These are phyloP conservation scores for Chaetomiaceae sp. DNA, from an alignment of 2,329 filamentous ascomycete species.

Conservation along the genomic window DNA sequence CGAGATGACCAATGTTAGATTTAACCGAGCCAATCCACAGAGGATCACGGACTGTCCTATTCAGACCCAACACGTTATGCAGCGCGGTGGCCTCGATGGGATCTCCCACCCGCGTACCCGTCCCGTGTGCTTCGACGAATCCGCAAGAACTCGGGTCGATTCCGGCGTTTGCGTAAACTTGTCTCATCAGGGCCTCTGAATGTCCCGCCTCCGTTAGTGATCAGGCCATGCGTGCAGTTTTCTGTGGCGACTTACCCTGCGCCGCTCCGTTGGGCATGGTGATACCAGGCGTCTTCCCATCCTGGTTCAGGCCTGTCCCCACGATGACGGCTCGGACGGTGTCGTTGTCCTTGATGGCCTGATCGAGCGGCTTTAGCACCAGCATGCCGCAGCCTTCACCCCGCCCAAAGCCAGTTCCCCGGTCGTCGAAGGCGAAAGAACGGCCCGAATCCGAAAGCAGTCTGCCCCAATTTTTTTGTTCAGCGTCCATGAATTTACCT, in stretches of 20 bases:
- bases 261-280: constrained; percentile 48
- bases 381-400: constrained; percentile 54
- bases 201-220: constrained; percentile 9
- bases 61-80: constrained; percentile 36
- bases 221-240: neutral
- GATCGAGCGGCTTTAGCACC: constrained; percentile 50
- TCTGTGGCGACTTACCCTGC: constrained; percentile 33
- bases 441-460: constrained; percentile 47
- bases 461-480: constrained; percentile 25
- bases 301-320: constrained; percentile 47
- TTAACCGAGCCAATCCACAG: constrained; percentile 45
- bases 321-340: constrained; percentile 46
- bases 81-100: constrained; percentile 49
- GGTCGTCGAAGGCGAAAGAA: constrained; percentile 45
- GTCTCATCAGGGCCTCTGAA: constrained; percentile 36
- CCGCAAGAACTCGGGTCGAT: constrained; percentile 34
- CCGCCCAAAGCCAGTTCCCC: constrained; percentile 53
- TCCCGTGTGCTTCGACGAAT: constrained; percentile 50
- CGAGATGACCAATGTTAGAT: constrained; percentile 47
- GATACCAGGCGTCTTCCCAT: constrained; percentile 51
- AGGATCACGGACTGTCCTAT: constrained; percentile 36
- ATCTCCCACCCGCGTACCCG: constrained; percentile 50
- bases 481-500: constrained; percentile 1
- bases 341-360: constrained; percentile 51
- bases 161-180: constrained; percentile 36